Evolutionary conservation across 768 basidiomycete species (phyloP), one percentile per base, ranked within the genome.

Genomic region (Suillus bovinus): DNA sequence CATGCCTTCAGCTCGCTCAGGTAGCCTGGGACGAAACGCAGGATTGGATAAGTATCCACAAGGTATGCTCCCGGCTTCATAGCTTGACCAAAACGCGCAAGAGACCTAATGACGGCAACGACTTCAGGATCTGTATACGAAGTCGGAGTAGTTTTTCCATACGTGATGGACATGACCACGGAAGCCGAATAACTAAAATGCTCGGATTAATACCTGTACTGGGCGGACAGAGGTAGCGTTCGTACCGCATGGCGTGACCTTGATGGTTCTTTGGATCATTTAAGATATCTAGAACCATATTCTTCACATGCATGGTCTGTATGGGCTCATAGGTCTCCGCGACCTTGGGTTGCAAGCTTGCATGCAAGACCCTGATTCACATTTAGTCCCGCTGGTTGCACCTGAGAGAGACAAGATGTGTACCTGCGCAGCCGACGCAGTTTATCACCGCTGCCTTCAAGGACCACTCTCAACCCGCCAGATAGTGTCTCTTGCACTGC

Each of bases 1-100:
- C 84, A 85, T 4, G 77, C 74, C 61, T 78, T 79, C 7, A 90
- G 73, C 61, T 84, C 80, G 5, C 79, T 77, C 14, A 86, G 76
- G 65, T 87, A 71, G 9, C 68, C 66, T 1, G 72, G 72, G 14
- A 74, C 38, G 10, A 69, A 69, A 56, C 50, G 57, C 2, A 73
- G 58, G 34, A 68, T 64, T 5, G 72, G 72, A 38, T 61, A 68
- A 3, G 62, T 60, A n/a, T n/a, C n/a, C n/a, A n/a, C n/a, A n/a
- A n/a, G n/a, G n/a, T n/a, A n/a, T n/a, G n/a, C n/a, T n/a, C 72
- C 72, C 0, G 69, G 64, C 7, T 59, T 64, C 17, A 77, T 58
- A 0, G 64, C 69, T 13, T 57, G 56, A 24, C 73, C 71, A 4
- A 80, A 63, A 13, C 75, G 73, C 4, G 41, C 33, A 24, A 71